Evolutionary conservation across 2,329 filamentous ascomycete species (phyloP), one percentile per base, ranked within the genome.

Genomic region (Exophiala aquamarina): DNA sequence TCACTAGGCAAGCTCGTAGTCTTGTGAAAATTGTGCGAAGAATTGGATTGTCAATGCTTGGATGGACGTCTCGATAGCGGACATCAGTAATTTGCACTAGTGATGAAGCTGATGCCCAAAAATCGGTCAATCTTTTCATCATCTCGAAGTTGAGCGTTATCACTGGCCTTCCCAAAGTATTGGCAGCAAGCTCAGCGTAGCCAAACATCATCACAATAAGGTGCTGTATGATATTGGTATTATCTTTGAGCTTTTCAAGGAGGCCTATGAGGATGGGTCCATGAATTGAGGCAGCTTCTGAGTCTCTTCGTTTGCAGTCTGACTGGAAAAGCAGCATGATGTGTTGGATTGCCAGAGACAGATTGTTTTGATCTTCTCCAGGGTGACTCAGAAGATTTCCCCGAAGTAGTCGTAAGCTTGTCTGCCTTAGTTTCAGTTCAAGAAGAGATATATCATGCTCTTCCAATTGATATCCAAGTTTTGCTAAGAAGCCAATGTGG

Each of bases 261-360:
- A 49, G 46, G 13, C 20, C 26, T 15, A 49, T n/a, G 13, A 49
- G 39, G n/a, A 49, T 44, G 11, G 31, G 26, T 17, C 18, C 31
- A 35, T 49, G 46, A 13, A 34, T 40, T 26, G 28, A 43, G 13
- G 46, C 46, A 28, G 46, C 20, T 9, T 18, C 20, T 14, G 19
- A 21, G 26, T 49, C 40, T 14, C 33, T 23, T 23, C 33, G 34
- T 40, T 36, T 37, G 8, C 46, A 49, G 15, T 49, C 46, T 26
- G 23, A 6, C 23, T 26, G 23, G 23, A 26, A 26, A 6, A 26
- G 23, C 23, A 26, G 23, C 23, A 26, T 26, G 6, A 26, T 26
- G 11, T 38, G 13, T 26, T 32, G 31, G 13, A 49, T 4, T 6
- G 44, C 23, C 44, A 20, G 18, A 14, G 21, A 47, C n/a, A 10